Evolutionary conservation across 192 early-diverging fungal genomes (phyloP).

Genomic region (Tieghemiomyces parasiticus): DNA sequence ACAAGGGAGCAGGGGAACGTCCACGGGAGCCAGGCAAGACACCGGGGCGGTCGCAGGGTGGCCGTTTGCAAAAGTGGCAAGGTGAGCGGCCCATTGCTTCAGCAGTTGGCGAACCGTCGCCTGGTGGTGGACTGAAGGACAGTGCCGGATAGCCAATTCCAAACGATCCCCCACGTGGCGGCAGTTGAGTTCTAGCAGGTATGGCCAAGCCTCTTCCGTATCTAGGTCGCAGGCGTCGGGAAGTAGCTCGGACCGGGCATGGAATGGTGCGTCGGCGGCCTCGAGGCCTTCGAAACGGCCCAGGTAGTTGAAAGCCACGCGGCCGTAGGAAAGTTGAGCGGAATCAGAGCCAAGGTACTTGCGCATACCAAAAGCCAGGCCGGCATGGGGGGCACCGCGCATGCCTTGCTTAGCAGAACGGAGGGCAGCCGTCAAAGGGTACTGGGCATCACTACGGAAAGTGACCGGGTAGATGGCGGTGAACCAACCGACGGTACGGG

Average conservation of each 20-base stretch:
- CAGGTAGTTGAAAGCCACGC: neutral
- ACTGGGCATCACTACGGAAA: neutral
- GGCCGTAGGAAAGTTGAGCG: no score
- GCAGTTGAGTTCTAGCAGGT: neutral
- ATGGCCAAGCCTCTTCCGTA: neutral
- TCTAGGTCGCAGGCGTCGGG: neutral
- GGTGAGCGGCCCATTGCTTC: neutral
- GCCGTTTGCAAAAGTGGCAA: neutral
- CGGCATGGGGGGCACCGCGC: neutral
- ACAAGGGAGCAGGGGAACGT: neutral
- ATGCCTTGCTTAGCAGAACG: neutral
- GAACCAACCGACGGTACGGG: neutral
- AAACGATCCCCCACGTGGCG: neutral
- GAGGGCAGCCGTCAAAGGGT: neutral
- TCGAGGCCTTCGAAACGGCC: neutral
- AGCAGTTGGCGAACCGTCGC: neutral
- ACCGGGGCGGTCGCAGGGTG: neutral
- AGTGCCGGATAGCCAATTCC: neutral
- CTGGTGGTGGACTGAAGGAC: neutral
- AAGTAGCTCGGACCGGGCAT: neutral
- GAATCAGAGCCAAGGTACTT: neutral
- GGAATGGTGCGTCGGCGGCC: neutral
- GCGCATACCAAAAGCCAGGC: neutral
- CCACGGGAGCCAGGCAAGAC: neutral
- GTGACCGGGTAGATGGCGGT: neutral